A percentile compares a stretch with the other conserved stretches of the same genome.
Conservation (phyloP, 1,284 basidiomycete species). For the Ceratorhiza oryzae-sativae region DNA sequence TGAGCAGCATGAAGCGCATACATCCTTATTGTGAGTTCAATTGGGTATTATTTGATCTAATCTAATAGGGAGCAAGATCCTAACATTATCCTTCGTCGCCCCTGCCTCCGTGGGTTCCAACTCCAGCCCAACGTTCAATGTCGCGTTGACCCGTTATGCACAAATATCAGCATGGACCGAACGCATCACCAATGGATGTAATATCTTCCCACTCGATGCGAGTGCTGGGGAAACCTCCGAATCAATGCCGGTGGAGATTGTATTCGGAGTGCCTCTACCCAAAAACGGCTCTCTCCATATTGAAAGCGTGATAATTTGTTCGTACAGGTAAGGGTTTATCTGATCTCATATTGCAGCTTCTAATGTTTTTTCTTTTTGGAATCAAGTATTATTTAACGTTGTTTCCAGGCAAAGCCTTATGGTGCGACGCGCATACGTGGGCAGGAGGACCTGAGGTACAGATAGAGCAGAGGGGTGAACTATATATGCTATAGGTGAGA, state of each 20-base stretch:
- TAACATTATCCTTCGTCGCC: not conserved
- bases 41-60: not conserved
- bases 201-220: not conserved
- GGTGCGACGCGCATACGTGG: not conserved
- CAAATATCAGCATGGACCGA: not conserved
- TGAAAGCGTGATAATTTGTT: not conserved
- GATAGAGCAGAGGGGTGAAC: too few relatives aligned
- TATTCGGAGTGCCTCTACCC: not conserved
- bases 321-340: conserved; percentile 11
- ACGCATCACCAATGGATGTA: conserved; percentile 6
- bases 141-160: not conserved
- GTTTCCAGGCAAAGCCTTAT: not conserved
- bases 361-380: too few relatives aligned
- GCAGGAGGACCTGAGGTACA: not conserved
- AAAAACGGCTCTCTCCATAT: not conserved
- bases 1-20: not conserved
- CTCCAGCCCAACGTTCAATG: not conserved
- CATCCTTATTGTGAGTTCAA: not conserved
- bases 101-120: not conserved
- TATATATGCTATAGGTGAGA: not conserved
- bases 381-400: not conserved
- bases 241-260: not conserved
- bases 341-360: not conserved
- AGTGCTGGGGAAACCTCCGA: conserved; percentile 12
- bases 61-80: not conserved